Evolutionary conservation across 1,139 yeast genomes (phyloP), one percentile per base, ranked within the genome.

Genomic region (Debaryomyces sp.): DNA sequence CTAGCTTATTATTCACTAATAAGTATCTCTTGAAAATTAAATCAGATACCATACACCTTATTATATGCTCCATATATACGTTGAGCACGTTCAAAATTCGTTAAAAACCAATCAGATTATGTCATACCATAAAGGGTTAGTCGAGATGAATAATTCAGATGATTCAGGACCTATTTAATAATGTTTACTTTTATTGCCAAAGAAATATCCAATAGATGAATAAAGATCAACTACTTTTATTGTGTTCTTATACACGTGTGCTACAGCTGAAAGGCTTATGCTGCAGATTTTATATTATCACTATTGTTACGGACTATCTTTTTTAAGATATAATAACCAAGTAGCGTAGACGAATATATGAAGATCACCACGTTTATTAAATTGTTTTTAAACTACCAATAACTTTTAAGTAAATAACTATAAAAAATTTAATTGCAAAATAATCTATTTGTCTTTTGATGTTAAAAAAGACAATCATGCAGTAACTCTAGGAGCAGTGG

Each of bases 401-500:
- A 27, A 12, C 13, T 27, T 27, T 12, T 12, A 27, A 5, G 30
- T 27, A 27, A 27, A 27, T n/a, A 5, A 5, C 27, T 27, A 27
- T 27, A 27, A 27, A 27, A 27, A 17, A 21, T 35, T 35, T 23
- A 38, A 38, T 23, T 21, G 29, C 17, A 26, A 9, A n/a, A 15
- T 32, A 32, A 17, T 32, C 18, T 32, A 17, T 15, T 12, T n/a
- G n/a, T n/a, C 21, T 17, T 17, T 32, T 5, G 12, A 12, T 26
- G 29, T 26, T 27, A 7, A n/a, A n/a, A n/a, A n/a, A 7, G 12
- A 17, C 10, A 29, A 22, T 35, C 37, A 47, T 15, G 48, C 48
- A n/a, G 48, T 48, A 4, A 37, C 37, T 48, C 47, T 44, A 5
- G 45, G 48, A 32, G 50, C 44, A 1, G 46, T 15, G 21, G 36